phyloP scores from a whole-genome alignment of 768 basidiomycete genomes.

The Hirschioporus abietinus region DNA sequence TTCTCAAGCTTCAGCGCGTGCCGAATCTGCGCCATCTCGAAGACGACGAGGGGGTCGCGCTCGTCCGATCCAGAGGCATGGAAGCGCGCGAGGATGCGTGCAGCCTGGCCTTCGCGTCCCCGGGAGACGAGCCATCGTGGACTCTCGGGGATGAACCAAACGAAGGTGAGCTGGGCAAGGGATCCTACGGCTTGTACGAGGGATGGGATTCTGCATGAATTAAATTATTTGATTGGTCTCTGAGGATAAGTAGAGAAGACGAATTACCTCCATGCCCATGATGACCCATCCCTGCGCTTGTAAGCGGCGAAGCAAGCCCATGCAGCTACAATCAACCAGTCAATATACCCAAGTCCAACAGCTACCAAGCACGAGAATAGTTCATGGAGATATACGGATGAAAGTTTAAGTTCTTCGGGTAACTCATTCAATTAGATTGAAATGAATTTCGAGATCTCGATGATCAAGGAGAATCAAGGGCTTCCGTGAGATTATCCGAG shows the following conservation, averaged over 20 bases:
- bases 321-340: constrained; percentile 24
- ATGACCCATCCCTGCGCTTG: constrained; percentile 22
- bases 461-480: not conserved
- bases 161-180: constrained; percentile 44
- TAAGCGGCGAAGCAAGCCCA: constrained; percentile 45
- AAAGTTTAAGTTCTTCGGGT: not conserved
- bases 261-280: constrained; percentile 24
- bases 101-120: constrained; percentile 56
- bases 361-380: not conserved
- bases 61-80: constrained; percentile 61
- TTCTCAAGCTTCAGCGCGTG: constrained; percentile 62
- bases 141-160: constrained; percentile 67
- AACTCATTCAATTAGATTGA: not conserved
- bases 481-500: not conserved
- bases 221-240: not conserved
- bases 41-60: constrained; percentile 48
- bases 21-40: constrained; percentile 60
- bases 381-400: not conserved
- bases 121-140: constrained; percentile 62
- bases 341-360: not conserved
- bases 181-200: constrained; percentile 58
- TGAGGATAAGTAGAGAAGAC: not conserved
- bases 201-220: constrained; percentile 54
- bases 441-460: not conserved
- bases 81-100: constrained; percentile 58